Evolutionary conservation across 805 yeast genomes (phyloP), one percentile per base, ranked within the genome.

Genomic region (Pichia scutulata): DNA sequence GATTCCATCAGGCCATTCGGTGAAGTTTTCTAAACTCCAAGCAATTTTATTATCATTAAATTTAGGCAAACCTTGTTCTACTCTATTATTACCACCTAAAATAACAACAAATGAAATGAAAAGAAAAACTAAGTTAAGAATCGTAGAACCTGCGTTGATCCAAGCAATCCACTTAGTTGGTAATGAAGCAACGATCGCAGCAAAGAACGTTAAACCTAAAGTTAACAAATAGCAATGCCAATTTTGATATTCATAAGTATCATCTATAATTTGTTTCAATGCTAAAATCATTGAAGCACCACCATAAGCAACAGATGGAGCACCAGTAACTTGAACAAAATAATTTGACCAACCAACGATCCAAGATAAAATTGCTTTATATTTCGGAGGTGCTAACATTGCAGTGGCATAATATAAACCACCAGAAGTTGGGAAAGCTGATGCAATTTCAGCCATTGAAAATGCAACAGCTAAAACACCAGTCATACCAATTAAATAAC

Each of bases 391-490:
- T 4, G 86, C 76, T 54, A 81, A 66, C 57, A 80, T 79, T 2
- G 80, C 73, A 2, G 82, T 82, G 52, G 88, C 86, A 57, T 82
- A 83, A 45, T 84, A 85, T 9, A 84, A 73, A 43, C 88, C 88
- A 25, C 85, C 78, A 12, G 83, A 72, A 8, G 85, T 81, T 39
- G 89, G 89, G 67, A 78, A 78, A 7, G 85, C 80, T 24, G 80
- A 72, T 13, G 84, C 76, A 30, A 82, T 70, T 60, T 83, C 88
- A 0, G 86, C 85, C 76, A 83, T 70, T 19, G 82, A 74, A 42
- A 74, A 68, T 13, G 84, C 84, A 43, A 82, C 86, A 5, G 75
- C 70, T 47, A 76, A 69, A 48, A 83, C 73, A 39, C 82, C 79
- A 33, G 73, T 51, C 67, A 79, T 70, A 39, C 82, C 84, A 18